Conservation (phyloP, 2,329 filamentous ascomycete species). For the Talaromyces sp. region DNA sequence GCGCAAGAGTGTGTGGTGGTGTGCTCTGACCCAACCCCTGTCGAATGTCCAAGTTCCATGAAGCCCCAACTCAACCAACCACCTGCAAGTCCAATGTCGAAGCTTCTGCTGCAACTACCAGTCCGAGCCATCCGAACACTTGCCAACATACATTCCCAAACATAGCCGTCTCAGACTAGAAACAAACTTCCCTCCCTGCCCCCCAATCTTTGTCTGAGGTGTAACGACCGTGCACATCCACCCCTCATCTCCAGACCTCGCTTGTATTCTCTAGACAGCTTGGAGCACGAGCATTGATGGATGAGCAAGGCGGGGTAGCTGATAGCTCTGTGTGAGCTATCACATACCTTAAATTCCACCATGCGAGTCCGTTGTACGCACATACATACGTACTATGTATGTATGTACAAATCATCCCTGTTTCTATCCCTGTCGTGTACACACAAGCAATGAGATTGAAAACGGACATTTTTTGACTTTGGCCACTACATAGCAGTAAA, state of each 20-base stretch:
- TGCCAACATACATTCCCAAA: neutral
- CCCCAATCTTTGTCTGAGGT: neutral
- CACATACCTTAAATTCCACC: slow-evolving; percentile 9
- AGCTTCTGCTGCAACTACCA: neutral
- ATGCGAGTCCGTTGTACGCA: slow-evolving; percentile 4
- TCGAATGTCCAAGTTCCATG: neutral
- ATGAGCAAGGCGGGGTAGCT: slow-evolving; percentile 3
- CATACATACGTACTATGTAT: neutral
- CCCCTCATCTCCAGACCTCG: neutral
- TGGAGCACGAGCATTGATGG: neutral
- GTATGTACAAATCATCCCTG: neutral
- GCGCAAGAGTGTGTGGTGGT: neutral
- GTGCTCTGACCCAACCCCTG: neutral
- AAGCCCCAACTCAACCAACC: slow-evolving; percentile 4
- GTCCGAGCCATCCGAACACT: slow-evolving; percentile 6
- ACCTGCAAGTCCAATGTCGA: neutral
- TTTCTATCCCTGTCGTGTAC: neutral
- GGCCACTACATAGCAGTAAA: too few species aligned
- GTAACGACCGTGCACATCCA: neutral
- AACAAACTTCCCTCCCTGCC: too few species aligned
- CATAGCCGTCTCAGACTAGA: neutral
- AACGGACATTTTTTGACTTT: neutral
- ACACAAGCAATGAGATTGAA: neutral
- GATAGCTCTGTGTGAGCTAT: slow-evolving; percentile 5
- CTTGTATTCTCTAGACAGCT: neutral